Base-by-base conservation (phyloP, 108 stramenopile species). In the Fragilaria crotonensis region DNA sequence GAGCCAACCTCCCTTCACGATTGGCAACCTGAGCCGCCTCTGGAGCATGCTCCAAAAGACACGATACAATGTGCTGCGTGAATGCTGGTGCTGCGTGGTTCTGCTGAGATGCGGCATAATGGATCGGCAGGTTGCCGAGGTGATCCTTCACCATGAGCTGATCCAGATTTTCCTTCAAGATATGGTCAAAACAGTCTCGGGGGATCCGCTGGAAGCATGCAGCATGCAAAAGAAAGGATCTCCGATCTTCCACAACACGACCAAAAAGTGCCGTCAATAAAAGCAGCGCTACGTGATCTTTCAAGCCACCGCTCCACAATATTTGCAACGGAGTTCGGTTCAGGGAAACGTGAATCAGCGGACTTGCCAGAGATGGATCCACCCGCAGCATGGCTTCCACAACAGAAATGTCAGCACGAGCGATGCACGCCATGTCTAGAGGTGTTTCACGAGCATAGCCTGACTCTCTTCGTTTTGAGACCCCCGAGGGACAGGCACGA, bases 1-100 rank as follows among this genome's bases (percentile, higher is more conserved):
- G 60, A 4, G 83, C 79, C 5, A 80, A 59, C 31, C 74, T 66
- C 29, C 74, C 77, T 22, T 57, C 19, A 9, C 52, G 49, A 66
- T 77, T 65, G 17, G 61, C 73, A 25, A 64, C 56, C 2, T 60
- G 47, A 7, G 83, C 79, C 7, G 68, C 77, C 18, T 58, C 23
- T 11, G 76, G 73, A 57, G 62, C 71, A n/a, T 51, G 54, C 17
- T 62, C 36, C 22, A 84, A 45, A 14, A 73, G 47, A 11, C 30
- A 29, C 47, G 60, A 27, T 17, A 73, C 44, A 25, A 73, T 4
- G 27, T 68, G 76, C 18, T 66, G 22, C 1, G 64, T 66, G 45
- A 66, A 72, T 5, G 41, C 17, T 58, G 27, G 45, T 32, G 63
- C 36, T 11, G 4, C 11, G 19, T 45, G 41, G 23, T 25, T 18